Evolutionary conservation across 2,329 filamentous ascomycete species (phyloP).

Genomic region (Seiridium unicorne): DNA sequence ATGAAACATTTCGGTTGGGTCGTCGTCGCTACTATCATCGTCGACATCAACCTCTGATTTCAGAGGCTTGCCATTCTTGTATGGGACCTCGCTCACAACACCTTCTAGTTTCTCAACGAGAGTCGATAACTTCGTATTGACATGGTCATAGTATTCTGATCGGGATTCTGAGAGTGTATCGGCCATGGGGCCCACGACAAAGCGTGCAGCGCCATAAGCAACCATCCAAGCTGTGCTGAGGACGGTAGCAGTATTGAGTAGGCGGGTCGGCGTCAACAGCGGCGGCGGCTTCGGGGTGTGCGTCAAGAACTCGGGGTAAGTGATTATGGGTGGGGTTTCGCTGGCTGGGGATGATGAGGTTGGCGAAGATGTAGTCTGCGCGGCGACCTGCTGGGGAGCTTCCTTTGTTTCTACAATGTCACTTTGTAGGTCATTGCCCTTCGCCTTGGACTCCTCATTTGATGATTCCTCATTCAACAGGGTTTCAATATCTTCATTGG

Average conservation of each 20-base stretch:
- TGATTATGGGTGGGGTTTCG: slow-evolving; percentile 62
- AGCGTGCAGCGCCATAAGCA: slow-evolving; percentile 70
- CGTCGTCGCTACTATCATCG: slow-evolving; percentile 49
- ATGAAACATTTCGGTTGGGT: slow-evolving; percentile 78
- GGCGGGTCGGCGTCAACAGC: slow-evolving; percentile 58
- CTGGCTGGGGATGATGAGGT: slow-evolving; percentile 6
- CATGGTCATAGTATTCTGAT: slow-evolving; percentile 48
- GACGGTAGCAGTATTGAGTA: slow-evolving; percentile 59
- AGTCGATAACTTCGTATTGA: slow-evolving; percentile 41
- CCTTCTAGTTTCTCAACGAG: slow-evolving; percentile 52
- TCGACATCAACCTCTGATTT: slow-evolving; percentile 16
- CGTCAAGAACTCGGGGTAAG: slow-evolving; percentile 68
- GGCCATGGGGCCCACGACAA: slow-evolving; percentile 63
- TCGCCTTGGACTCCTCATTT: slow-evolving; percentile 5
- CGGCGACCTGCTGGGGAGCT: neutral
- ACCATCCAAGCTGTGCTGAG: slow-evolving; percentile 58
- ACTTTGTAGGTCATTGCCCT: neutral
- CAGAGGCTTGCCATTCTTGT: slow-evolving; percentile 24
- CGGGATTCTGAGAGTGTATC: slow-evolving; percentile 50
- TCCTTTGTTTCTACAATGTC: neutral
- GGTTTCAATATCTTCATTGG: slow-evolving; percentile 63
- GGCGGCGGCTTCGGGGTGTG: slow-evolving; percentile 55
- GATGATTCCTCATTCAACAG: slow-evolving; percentile 46
- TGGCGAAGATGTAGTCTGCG: neutral
- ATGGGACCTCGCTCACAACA: slow-evolving; percentile 61